A percentile compares a stretch with the other conserved stretches of the same genome.
These are phyloP conservation scores for Thelonectria blattea DNA, from an alignment of 2,329 filamentous ascomycete genomes.

Conservation along the genomic window DNA sequence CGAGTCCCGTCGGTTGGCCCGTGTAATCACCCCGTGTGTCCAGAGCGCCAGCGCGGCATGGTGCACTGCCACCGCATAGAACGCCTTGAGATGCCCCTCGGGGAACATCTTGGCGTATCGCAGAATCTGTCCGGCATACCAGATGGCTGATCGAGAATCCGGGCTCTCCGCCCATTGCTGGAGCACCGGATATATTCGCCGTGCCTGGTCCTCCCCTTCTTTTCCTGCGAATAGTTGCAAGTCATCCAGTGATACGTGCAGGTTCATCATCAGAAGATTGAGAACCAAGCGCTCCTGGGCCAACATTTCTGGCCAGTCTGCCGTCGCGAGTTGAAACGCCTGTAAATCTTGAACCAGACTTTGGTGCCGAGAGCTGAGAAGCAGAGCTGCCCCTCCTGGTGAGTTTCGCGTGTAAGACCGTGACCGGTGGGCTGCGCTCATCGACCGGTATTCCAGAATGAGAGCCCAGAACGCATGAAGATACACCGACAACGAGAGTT, in stretches of 20 bases:
- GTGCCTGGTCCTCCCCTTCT: slow-evolving; percentile 69
- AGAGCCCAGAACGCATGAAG: slow-evolving; percentile 70
- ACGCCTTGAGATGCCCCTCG: slow-evolving; percentile 63
- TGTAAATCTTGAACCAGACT: slow-evolving; percentile 66
- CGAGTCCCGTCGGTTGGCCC: slow-evolving; percentile 46
- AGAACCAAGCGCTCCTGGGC: slow-evolving; percentile 55
- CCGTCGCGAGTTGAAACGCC: slow-evolving; percentile 52
- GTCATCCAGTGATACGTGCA: slow-evolving; percentile 69
- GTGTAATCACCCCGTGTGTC: slow-evolving; percentile 68
- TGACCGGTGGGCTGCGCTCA: slow-evolving; percentile 56
- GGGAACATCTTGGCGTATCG: slow-evolving; percentile 64
- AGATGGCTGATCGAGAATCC: slow-evolving; percentile 65
- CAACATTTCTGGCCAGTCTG: slow-evolving; percentile 51
- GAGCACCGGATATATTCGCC: slow-evolving; percentile 62
- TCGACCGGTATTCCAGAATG: slow-evolving; percentile 70
- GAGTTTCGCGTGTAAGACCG: slow-evolving; percentile 53
- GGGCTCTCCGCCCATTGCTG: slow-evolving; percentile 63
- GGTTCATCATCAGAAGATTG: slow-evolving; percentile 65
- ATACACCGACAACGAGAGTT: slow-evolving; percentile 64
- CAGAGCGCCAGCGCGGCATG: slow-evolving; percentile 72
- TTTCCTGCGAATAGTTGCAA: slow-evolving; percentile 72
- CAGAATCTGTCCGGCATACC: slow-evolving; percentile 72
- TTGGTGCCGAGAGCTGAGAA: slow-evolving; percentile 63
- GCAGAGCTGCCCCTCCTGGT: slow-evolving; percentile 49
- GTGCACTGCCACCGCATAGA: slow-evolving; percentile 72